Percentiles rank a stretch among this genome's conserved stretches.
These are phyloP conservation scores for Paramecium bursaria DNA, from an alignment of 73 alveolate species.

Conservation along the genomic window DNA sequence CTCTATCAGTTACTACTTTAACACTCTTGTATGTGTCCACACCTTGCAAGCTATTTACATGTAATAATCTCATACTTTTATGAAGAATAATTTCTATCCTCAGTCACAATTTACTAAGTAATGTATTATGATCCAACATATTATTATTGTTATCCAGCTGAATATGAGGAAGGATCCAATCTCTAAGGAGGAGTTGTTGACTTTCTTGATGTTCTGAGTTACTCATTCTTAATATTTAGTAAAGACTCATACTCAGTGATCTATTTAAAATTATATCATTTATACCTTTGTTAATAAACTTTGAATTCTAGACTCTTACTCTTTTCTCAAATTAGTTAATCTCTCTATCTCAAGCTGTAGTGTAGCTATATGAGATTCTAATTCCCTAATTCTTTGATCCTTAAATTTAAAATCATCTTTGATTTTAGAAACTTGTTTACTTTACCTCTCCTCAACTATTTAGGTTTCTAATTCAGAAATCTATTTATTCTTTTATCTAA, in stretches of 20 bases:
- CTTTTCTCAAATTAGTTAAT: constrained; percentile 32
- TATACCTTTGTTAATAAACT: constrained; percentile 6
- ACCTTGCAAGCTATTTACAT: too few species aligned
- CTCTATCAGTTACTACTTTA: too few species aligned
- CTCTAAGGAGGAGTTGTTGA: neutral
- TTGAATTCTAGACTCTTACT: constrained; percentile 10
- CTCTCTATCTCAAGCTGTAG: constrained; percentile 36
- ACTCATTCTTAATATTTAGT: constrained; percentile 23
- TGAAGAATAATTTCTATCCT: too few species aligned
- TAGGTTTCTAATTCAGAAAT: constrained; percentile 23
- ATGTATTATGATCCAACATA: too few species aligned
- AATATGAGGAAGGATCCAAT: too few species aligned
- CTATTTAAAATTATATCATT: neutral
- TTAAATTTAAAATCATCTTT: constrained; percentile 16
- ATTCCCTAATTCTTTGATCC: constrained; percentile 31
- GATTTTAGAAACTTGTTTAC: constrained; percentile 3
- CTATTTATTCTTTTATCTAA: constrained; percentile 10
- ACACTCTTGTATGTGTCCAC: too few species aligned
- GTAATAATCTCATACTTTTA: too few species aligned
- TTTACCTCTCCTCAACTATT: neutral
- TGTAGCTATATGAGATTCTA: constrained; percentile 30
- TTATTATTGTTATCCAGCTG: too few species aligned
- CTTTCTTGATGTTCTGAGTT: constrained; percentile 25
- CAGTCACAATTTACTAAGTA: too few species aligned
- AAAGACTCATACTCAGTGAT: constrained; percentile 59